Conservation (phyloP, 768 basidiomycete species). For the Scleroderma citrinum region DNA sequence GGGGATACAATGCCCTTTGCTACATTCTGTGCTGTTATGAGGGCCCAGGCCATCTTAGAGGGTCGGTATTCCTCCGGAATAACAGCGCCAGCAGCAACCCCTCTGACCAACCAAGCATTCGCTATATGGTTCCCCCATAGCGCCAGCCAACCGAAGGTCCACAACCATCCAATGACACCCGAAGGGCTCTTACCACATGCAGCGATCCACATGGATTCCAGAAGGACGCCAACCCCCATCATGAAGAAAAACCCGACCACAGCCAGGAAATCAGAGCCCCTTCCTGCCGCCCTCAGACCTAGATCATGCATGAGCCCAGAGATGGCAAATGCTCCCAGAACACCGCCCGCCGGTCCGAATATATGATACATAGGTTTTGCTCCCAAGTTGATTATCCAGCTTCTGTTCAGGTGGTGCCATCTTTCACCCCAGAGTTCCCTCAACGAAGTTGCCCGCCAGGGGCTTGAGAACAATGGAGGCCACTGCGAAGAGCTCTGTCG, state of each 20-base stretch:
- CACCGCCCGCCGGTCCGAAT: slow-evolving; percentile 40
- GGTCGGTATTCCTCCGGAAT: slow-evolving; percentile 2
- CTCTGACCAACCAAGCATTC: slow-evolving; percentile 27
- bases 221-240: slow-evolving; percentile 44
- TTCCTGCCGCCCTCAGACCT: slow-evolving; percentile 51
- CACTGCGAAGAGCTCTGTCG: slow-evolving; percentile 42
- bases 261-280: slow-evolving; percentile 40
- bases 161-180: slow-evolving; percentile 42
- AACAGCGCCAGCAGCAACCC: background rate
- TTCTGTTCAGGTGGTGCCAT: slow-evolving; percentile 62
- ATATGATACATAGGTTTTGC: slow-evolving; percentile 35
- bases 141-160: slow-evolving; percentile 44
- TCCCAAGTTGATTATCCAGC: slow-evolving; percentile 45
- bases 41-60: slow-evolving; percentile 28
- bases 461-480: slow-evolving; percentile 52
- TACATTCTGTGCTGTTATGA: too few relatives aligned
- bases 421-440: slow-evolving; percentile 50
- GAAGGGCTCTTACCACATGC: slow-evolving; percentile 36
- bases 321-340: slow-evolving; percentile 49
- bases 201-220: slow-evolving; percentile 40
- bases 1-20: too few relatives aligned
- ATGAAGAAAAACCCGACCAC: slow-evolving; percentile 48
- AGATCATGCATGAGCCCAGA: slow-evolving; percentile 53
- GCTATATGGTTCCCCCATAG: slow-evolving; percentile 41
- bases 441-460: slow-evolving; percentile 48